Percentiles rank a stretch among this genome's conserved stretches.
phyloP scores from a whole-genome alignment of 306 rosid species.

The Cotoneaster glaucophyllus region DNA sequence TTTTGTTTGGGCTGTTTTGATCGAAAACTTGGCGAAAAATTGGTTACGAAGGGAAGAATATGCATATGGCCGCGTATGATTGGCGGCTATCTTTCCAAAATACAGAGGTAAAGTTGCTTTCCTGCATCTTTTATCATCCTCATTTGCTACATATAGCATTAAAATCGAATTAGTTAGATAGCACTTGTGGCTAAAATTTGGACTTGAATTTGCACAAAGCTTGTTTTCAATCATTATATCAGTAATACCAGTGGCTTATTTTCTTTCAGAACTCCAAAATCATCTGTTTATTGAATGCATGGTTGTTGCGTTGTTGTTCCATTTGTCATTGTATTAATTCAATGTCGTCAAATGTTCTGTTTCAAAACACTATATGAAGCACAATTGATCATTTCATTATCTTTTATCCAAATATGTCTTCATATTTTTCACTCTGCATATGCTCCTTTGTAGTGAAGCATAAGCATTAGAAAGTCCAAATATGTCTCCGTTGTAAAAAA shows the following conservation, averaged over 20 bases:
- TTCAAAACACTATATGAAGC: not conserved
- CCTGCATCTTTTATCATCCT: no score
- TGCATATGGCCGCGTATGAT: constrained; percentile 70
- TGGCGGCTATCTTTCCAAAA: constrained; percentile 89
- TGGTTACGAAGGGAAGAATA: constrained; percentile 79
- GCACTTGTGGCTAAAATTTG: not conserved
- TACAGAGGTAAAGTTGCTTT: constrained; percentile 48
- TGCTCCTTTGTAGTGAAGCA: not conserved
- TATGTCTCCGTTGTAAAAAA: no score
- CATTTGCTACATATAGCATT: not conserved
- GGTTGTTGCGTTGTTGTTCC: not conserved
- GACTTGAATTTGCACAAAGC: not conserved
- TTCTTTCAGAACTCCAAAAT: not conserved
- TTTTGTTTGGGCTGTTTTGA: constrained; percentile 65
- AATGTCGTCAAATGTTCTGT: not conserved
- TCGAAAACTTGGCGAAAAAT: constrained; percentile 66
- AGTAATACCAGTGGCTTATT: not conserved
- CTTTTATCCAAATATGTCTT: not conserved
- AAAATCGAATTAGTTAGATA: not conserved
- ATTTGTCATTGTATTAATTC: not conserved
- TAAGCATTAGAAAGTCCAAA: not conserved
- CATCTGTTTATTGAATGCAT: not conserved
- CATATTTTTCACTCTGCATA: not conserved
- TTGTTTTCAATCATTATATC: not conserved
- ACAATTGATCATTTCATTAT: not conserved